A percentile compares a stretch with the other conserved stretches of the same genome.
Conservation (phyloP, 2,329 filamentous ascomycete species). For the Didymella glomerata region DNA sequence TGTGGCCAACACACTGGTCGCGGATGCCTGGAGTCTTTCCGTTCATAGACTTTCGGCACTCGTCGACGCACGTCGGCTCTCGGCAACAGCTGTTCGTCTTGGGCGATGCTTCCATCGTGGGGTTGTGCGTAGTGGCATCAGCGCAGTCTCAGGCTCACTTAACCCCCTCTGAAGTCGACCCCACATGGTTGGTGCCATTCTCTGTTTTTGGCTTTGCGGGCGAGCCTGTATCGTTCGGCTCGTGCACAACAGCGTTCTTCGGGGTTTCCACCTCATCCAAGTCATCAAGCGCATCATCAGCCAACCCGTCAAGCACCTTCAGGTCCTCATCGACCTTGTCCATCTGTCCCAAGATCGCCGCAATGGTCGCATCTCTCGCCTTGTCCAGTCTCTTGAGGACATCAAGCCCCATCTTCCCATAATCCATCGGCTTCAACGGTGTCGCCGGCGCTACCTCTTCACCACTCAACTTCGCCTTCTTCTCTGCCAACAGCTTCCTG, state of each 20-base stretch:
- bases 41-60: too few relatives aligned
- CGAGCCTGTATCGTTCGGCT: background rate
- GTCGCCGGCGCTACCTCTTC: slow-evolving; percentile 35
- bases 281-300: slow-evolving; percentile 7
- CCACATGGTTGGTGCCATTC: background rate
- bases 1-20: too few relatives aligned
- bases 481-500: slow-evolving; percentile 56
- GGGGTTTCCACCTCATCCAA: background rate
- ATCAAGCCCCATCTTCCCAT: slow-evolving; percentile 53
- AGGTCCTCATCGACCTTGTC: slow-evolving; percentile 58
- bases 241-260: background rate
- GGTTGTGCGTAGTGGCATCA: background rate
- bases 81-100: too few relatives aligned
- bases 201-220: background rate
- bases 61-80: too few relatives aligned
- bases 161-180: background rate
- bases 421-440: slow-evolving; percentile 51
- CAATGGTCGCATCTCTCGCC: slow-evolving; percentile 62
- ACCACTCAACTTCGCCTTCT: slow-evolving; percentile 47
- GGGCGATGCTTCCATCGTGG: too few relatives aligned
- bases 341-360: slow-evolving; percentile 62
- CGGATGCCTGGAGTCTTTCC: too few relatives aligned
- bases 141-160: background rate
- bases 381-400: slow-evolving; percentile 56
- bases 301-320: slow-evolving; percentile 32